phyloP scores from a whole-genome alignment of 2,329 filamentous ascomycete species.

The Trichoderma simmonsii region DNA sequence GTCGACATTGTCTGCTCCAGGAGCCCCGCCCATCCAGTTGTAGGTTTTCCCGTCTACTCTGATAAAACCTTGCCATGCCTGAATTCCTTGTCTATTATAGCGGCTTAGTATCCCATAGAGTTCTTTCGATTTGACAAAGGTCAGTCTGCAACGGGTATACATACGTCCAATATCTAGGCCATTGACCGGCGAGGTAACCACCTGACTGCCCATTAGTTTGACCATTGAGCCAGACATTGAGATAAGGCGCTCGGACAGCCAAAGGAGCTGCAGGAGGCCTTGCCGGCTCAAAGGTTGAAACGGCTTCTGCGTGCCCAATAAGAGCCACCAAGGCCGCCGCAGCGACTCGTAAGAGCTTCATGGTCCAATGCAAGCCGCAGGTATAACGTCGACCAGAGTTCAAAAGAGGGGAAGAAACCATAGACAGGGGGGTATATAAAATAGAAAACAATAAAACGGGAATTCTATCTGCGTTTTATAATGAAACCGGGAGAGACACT shows the following conservation, averaged over 20 bases:
- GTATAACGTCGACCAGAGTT: background rate
- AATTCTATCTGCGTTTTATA: slow-evolving; percentile 4
- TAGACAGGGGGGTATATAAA: background rate
- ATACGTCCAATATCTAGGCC: slow-evolving; percentile 67
- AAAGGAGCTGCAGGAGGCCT: slow-evolving; percentile 67
- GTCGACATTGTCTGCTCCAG: slow-evolving; percentile 47
- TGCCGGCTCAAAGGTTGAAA: slow-evolving; percentile 60
- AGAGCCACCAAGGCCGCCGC: slow-evolving; percentile 22
- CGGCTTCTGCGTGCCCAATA: slow-evolving; percentile 21
- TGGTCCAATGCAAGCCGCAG: slow-evolving; percentile 1
- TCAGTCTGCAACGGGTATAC: slow-evolving; percentile 29
- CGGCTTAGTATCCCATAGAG: slow-evolving; percentile 22
- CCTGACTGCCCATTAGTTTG: slow-evolving; percentile 61
- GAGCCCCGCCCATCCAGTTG: slow-evolving; percentile 64
- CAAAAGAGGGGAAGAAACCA: background rate
- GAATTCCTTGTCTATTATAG: slow-evolving; percentile 39
- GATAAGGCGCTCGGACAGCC: slow-evolving; percentile 71
- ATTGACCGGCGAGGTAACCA: slow-evolving; percentile 65
- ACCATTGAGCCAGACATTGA: slow-evolving; percentile 66
- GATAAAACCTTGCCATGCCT: slow-evolving; percentile 67
- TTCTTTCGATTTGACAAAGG: background rate
- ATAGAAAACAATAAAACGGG: background rate
- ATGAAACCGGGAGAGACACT: background rate
- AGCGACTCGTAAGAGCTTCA: slow-evolving; percentile 25
- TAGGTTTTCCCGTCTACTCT: slow-evolving; percentile 62